Evolutionary conservation across 1,284 basidiomycete genomes (phyloP).

Genomic region (Leccinum solheimii): DNA sequence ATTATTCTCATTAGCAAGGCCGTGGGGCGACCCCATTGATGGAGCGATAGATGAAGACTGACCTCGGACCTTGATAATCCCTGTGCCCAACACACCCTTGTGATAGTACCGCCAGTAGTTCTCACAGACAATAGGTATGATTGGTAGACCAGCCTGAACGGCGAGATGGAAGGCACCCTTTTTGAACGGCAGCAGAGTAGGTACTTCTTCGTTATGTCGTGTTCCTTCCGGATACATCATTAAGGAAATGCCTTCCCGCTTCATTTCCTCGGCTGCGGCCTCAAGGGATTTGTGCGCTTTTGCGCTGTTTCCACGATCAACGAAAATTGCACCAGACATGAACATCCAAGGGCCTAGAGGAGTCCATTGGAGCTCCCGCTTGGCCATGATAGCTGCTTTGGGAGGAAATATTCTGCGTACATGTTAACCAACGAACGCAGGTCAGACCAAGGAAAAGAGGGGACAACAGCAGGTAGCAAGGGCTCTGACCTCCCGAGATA

Average conservation of each 20-base stretch:
- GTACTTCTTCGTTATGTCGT: conserved; percentile 66
- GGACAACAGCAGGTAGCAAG: conserved; percentile 3
- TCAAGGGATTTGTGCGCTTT: conserved; percentile 77
- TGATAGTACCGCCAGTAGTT: conserved; percentile 91
- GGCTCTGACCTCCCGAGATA: conserved; percentile 73
- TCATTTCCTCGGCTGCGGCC: conserved; percentile 83
- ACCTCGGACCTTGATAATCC: conserved; percentile 84
- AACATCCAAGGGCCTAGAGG: conserved; percentile 95
- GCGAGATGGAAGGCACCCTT: conserved; percentile 99
- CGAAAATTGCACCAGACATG: conserved; percentile 90
- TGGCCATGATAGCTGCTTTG: conserved; percentile 88
- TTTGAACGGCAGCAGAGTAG: conserved; percentile 86
- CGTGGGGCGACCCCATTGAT: conserved; percentile 1
- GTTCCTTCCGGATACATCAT: conserved; percentile 97
- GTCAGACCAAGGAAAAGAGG: conserved; percentile 1
- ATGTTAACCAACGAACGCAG: conserved; percentile 4
- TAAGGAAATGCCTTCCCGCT: conserved; percentile 69
- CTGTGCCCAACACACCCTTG: conserved; percentile 75
- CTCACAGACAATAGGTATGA: conserved; percentile 91
- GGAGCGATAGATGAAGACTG: conserved; percentile 29
- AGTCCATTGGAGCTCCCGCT: conserved; percentile 85
- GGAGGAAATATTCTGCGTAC: conserved; percentile 76
- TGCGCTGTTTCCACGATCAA: conserved; percentile 84
- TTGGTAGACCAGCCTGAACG: conserved; percentile 83
- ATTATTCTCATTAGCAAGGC: conserved; percentile 15